Base-by-base conservation (phyloP, 2,329 filamentous ascomycete species). In the Paraphaeosphaeria sporulosa region DNA sequence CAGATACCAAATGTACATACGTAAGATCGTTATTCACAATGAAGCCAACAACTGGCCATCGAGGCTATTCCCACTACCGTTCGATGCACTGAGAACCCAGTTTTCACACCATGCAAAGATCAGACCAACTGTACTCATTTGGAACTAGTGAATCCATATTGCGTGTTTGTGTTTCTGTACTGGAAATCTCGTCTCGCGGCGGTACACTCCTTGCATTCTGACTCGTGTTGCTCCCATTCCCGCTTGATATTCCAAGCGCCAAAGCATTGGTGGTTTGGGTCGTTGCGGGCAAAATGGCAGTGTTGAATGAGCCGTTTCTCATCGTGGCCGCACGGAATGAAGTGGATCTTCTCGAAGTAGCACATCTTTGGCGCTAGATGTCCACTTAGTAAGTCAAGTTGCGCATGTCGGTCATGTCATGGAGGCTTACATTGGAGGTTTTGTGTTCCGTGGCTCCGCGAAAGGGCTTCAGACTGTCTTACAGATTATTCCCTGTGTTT, bases 241-340 rank as follows among this genome's bases (percentile, higher is more conserved):
- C 87, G 84, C 63, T 76, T 80, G 61, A 91, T 82, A 42, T 86
- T 86, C 79, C 90, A 89, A 57, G 91, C 86, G 12, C 87, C 84
- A 64, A 86, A 86, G 76, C 91, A 93, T 67, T 87, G 83, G 73
- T 93, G 90, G 62, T 85, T 83, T 0, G 86, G 86, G 67, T 92
- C 88, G 72, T 91, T 92, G 60, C 91, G 88, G 6, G 90, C 89
- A 66, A 87, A 88, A 77, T 93, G 91, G 76, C 91, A 94, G 76
- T 92, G 85, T 25, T 86, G 87, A 71, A 89, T 87, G 32, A 91
- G 80, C 21, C 87, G 85, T 27, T 84, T 77, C 17, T 81, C 79
- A 5, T 81, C 83, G 78, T 92, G 90, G 32, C 82, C 82, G 79
- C 90, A 94, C 23, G 71, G 68, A 13, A 62, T 34, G 73, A 90